phyloP scores from a whole-genome alignment of 805 yeast genomes.

The Blastobotrys terrestris region DNA sequence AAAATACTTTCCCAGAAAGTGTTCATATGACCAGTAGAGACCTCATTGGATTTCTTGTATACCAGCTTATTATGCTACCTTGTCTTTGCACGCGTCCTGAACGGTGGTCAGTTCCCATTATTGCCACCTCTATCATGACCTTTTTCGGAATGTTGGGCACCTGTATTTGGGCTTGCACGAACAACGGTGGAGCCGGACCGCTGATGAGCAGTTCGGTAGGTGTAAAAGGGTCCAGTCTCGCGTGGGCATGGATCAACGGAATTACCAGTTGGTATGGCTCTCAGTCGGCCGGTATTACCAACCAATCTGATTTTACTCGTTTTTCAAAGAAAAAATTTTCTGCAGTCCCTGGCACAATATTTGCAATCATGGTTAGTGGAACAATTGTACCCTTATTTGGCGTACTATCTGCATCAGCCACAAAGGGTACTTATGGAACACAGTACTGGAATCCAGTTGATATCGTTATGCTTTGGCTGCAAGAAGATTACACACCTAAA shows the following conservation, averaged over 20 bases:
- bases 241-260: conserved; percentile 39
- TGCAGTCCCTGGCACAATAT: conserved; percentile 35
- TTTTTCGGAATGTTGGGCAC: conserved; percentile 30
- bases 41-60: conserved; percentile 39
- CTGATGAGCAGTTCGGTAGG: conserved; percentile 19
- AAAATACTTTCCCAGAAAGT: conserved; percentile 37
- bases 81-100: conserved; percentile 18
- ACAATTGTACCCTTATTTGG: conserved; percentile 43
- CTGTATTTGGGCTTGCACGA: conserved; percentile 24
- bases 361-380: conserved; percentile 36
- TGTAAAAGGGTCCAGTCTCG: conserved; percentile 25
- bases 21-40: conserved; percentile 31
- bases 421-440: conserved; percentile 35
- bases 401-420: conserved; percentile 40
- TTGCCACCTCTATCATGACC: conserved; percentile 31
- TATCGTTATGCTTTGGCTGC: conserved; percentile 36
- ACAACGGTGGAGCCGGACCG: conserved; percentile 20
- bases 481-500: conserved; percentile 32
- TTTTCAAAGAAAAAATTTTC: conserved; percentile 36
- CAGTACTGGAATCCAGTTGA: conserved; percentile 44
- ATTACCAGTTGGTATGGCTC: conserved; percentile 37
- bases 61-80: conserved; percentile 17
- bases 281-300: conserved; percentile 35
- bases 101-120: conserved; percentile 32
- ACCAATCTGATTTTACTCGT: conserved; percentile 40